These are phyloP conservation scores for Ligustrum vulgare DNA, from an alignment of 257 asterid species.

Conservation along the genomic window DNA sequence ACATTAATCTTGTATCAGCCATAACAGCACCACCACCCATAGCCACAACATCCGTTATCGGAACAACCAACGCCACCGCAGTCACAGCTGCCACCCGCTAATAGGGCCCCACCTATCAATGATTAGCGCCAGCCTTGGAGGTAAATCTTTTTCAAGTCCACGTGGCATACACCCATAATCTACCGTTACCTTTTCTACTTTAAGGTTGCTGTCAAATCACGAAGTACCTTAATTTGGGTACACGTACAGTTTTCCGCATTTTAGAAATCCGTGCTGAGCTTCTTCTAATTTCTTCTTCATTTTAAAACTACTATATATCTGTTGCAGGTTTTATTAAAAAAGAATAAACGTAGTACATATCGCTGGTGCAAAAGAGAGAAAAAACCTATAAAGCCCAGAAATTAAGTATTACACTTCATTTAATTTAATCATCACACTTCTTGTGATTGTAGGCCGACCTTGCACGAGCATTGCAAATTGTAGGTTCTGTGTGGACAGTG, in stretches of 20 bases:
- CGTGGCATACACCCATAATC: constrained; percentile 14
- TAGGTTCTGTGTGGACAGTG: not conserved
- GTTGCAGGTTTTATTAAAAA: too few relatives aligned
- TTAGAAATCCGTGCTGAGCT: constrained; percentile 20
- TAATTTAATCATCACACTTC: too few relatives aligned
- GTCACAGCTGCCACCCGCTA: constrained; percentile 35
- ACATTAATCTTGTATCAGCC: not conserved
- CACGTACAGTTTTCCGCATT: constrained; percentile 28
- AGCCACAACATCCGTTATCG: constrained; percentile 11
- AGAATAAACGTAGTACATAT: too few relatives aligned
- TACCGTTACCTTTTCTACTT: not conserved
- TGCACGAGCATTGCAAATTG: not conserved
- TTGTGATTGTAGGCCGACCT: too few relatives aligned
- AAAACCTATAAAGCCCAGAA: too few relatives aligned
- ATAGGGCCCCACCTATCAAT: not conserved
- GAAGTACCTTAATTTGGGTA: constrained; percentile 24
- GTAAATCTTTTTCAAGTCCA: not conserved
- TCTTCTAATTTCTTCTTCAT: not conserved
- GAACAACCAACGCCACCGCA: constrained; percentile 13
- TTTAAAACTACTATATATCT: too few relatives aligned
- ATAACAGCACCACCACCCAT: not conserved
- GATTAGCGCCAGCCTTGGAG: not conserved
- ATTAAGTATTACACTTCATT: too few relatives aligned
- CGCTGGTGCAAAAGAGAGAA: too few relatives aligned
- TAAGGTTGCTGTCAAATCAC: too few relatives aligned